A percentile compares a stretch with the other conserved stretches of the same genome.
phyloP scores from a whole-genome alignment of 2,329 filamentous ascomycete genomes.

The Diaporthe amygdali region DNA sequence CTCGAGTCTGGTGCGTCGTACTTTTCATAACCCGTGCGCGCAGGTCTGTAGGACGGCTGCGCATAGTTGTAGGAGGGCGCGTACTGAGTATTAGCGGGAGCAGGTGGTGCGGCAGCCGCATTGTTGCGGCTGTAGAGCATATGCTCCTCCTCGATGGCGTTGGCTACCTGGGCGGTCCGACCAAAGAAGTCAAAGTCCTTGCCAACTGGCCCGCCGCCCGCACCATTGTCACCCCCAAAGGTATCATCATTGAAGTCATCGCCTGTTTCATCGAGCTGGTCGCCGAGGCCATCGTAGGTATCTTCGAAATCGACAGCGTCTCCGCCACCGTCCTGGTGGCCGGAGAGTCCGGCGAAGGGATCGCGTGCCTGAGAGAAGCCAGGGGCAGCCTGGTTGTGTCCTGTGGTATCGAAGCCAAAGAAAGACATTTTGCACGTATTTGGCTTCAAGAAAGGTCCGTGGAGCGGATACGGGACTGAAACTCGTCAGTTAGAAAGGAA shows the following conservation, averaged over 20 bases:
- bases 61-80: slow-evolving; percentile 44
- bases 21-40: slow-evolving; percentile 86
- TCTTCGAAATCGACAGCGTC: slow-evolving; percentile 84
- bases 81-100: slow-evolving; percentile 31
- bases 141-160: slow-evolving; percentile 90
- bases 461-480: neutral
- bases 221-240: slow-evolving; percentile 63
- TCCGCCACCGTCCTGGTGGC: slow-evolving; percentile 63
- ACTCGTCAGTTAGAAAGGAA: neutral
- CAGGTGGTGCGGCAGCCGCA: slow-evolving; percentile 54
- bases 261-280: slow-evolving; percentile 87
- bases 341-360: slow-evolving; percentile 84
- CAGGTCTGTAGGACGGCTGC: slow-evolving; percentile 61
- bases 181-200: slow-evolving; percentile 98
- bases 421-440: slow-evolving; percentile 73
- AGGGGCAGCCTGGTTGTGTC: slow-evolving; percentile 71
- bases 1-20: slow-evolving; percentile 85
- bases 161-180: slow-evolving; percentile 83
- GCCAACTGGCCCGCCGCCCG: slow-evolving; percentile 64
- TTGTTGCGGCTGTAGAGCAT: slow-evolving; percentile 80
- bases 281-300: slow-evolving; percentile 93
- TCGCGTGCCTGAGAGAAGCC: slow-evolving; percentile 86
- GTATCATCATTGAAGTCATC: slow-evolving; percentile 98
- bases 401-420: slow-evolving; percentile 82
- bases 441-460: neutral